Evolutionary conservation across 192 early-diverging fungal genomes (phyloP), one percentile per base, ranked within the genome.

Genomic region (Umbelopsis ramanniana): DNA sequence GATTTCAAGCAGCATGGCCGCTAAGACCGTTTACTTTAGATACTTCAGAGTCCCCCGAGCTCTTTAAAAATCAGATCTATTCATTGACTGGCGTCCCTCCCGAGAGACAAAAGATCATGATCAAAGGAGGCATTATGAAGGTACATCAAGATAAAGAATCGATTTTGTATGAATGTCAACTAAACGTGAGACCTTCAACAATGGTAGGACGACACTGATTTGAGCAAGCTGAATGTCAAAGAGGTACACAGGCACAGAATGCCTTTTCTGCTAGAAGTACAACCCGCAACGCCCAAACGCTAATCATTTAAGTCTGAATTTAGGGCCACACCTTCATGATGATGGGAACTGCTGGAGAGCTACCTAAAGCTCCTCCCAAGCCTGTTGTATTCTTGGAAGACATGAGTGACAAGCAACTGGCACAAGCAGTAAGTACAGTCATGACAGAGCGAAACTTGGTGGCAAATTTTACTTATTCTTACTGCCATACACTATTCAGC

Each of bases 301-400:
- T 43, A 43, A 43, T 4, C 40, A 43, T 1, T 43, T 4, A 5
- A 5, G 0, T 43, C 40, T 43, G 40, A 43, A 43, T 43, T 29
- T 68, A 79, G 77, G 77, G 77, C 4, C 83, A 88, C 40, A 70
- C 78, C 0, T 82, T 87, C 60, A 86, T 88, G 95, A 97, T 99
- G 96, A 96, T 97, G 93, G 97, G 97, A 40, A 95, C 96, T 4
- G 92, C 89, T 7, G 96, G 94, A 46, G 97, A 97, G 82, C 82
- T 96, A n/a, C 91, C 95, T 21, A 94, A 93, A 72, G 91, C 88
- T 1, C 96, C 95, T 5, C 72, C 70, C 29, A 81, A 92, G 69
- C 85, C 85, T 38, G 82, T 84, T 17, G 76, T 88, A 40, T 99
- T 99, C 76, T 77, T 95, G 45, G 97, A 99, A 80, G 96, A 97